Base-by-base conservation (phyloP, 2,329 filamentous ascomycete genomes). In the Juglanconis sp. region DNA sequence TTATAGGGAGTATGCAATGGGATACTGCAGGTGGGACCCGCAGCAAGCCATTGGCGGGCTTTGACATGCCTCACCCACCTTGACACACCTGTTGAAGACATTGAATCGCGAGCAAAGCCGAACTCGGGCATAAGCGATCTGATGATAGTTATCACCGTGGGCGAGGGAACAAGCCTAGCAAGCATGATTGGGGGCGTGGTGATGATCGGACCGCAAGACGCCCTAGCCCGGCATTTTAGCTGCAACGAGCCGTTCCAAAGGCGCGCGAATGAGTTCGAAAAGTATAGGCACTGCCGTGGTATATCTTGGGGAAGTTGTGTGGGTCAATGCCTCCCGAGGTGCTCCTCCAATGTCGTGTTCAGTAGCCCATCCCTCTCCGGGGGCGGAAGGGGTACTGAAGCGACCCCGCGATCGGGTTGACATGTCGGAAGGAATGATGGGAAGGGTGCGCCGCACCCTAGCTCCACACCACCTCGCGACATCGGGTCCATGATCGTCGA, bases 101-200 rank as follows among this genome's bases (percentile, higher is more conserved):
- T 38, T 38, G 35, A 38, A 38, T 38, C 35, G 24, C n/a, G 10
- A 15, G 24, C 51, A 42, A 32, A 36, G 15, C 51, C 38, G 51
- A 42, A 40, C 35, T 46, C 60, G 59, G 59, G 38, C 56, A 31
- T 58, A 61, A 58, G 40, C 42, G 24, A 38, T 40, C 17, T 31
- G 13, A 47, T 10, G 8, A n/a, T 31, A 36, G 48, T 59, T 61
- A 61, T 61, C 54, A 30, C 59, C 59, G 59, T 36, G 42, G 46
- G 31, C 32, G 48, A 51, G 53, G 38, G 42, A 31, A 36, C 31
- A 61, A 38, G 53, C 49, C 34, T 15, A 54, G 44, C n/a, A 17
- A 24, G 49, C 31, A 40, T 62, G 51, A 62, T 62, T 62, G 60
- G 60, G 34, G 24, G 3, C 48, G 13, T 11, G 32, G 35, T 36